phyloP scores from a whole-genome alignment of 1,284 basidiomycete genomes.

The Schizophyllum commune region DNA sequence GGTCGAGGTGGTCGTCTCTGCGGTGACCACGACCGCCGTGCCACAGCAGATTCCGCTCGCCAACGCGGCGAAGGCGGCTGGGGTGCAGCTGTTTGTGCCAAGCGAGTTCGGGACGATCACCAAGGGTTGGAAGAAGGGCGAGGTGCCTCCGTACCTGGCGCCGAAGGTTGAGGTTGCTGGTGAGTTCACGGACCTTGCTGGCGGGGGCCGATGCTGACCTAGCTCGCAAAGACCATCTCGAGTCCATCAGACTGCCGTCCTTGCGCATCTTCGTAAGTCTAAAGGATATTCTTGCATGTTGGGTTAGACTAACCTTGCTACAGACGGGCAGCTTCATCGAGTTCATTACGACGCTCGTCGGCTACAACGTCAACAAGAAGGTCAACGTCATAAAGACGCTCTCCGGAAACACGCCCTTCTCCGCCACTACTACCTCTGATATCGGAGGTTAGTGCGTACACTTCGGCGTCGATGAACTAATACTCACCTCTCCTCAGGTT shows the following conservation, averaged over 20 bases:
- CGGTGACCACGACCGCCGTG: conserved; percentile 2
- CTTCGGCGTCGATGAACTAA: not conserved
- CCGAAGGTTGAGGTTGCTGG: conserved; percentile 12
- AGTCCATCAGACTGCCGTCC: conserved; percentile 12
- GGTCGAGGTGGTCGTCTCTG: conserved; percentile 12
- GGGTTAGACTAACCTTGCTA: not conserved
- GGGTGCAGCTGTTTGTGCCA: conserved; percentile 22
- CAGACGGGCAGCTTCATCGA: conserved; percentile 17
- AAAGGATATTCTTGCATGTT: not conserved
- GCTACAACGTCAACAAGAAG: conserved; percentile 5
- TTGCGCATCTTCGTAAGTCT: conserved; percentile 13
- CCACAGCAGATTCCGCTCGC: conserved; percentile 16
- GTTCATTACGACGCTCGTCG: conserved; percentile 10
- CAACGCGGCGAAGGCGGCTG: conserved; percentile 19
- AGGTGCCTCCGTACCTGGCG: conserved; percentile 18
- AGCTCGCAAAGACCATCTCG: conserved; percentile 7
- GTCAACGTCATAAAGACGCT: conserved; percentile 14
- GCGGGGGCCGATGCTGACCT: not conserved
- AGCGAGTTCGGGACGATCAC: conserved; percentile 20
- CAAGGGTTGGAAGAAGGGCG: conserved; percentile 14
- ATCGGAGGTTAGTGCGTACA: conserved; percentile 9
- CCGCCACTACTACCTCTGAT: conserved; percentile 16
- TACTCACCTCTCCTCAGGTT: conserved; percentile 12
- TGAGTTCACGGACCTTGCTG: not conserved
- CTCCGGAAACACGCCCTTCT: conserved; percentile 13